Conservation (phyloP, 441 rosid genomes). For the Adansonia gregorii region DNA sequence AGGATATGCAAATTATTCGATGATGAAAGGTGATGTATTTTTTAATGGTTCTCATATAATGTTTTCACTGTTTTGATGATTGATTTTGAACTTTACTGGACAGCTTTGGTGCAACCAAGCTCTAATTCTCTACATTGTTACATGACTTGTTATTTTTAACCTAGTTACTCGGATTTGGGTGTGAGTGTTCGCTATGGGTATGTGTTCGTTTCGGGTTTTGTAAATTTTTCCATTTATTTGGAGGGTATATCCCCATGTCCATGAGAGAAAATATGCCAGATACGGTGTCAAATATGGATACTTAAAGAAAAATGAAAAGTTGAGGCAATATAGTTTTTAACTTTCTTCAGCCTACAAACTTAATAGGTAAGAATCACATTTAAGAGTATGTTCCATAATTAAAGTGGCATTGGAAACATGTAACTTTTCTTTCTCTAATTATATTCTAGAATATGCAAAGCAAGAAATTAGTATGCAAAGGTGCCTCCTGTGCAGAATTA, state of each 20-base stretch:
- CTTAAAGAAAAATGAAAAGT: too few species aligned
- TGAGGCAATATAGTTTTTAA: too few species aligned
- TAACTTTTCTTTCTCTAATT: neutral
- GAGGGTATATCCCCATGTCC: too few species aligned
- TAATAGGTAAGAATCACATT: constrained; percentile 16
- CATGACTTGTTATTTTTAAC: neutral
- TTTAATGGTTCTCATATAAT: constrained; percentile 23
- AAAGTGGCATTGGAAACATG: neutral
- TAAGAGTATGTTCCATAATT: neutral
- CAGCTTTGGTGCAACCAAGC: neutral
- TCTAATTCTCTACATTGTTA: constrained; percentile 3
- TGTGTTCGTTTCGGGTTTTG: too few species aligned
- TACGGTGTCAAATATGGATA: too few species aligned
- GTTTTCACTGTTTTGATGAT: constrained; percentile 8
- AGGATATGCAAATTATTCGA: constrained; percentile 73
- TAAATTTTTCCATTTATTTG: too few species aligned
- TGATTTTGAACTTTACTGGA: constrained; percentile 4
- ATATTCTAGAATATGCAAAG: neutral
- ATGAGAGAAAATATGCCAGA: too few species aligned
- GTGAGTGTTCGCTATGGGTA: too few species aligned
- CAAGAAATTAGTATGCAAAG: neutral
- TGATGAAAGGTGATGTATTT: constrained; percentile 56
- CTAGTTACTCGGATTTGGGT: too few species aligned
- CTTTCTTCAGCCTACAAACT: neutral
- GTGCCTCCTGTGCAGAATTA: neutral